Conservation (phyloP, 306 rosid species). For the Elaeagnus macrophylla region DNA sequence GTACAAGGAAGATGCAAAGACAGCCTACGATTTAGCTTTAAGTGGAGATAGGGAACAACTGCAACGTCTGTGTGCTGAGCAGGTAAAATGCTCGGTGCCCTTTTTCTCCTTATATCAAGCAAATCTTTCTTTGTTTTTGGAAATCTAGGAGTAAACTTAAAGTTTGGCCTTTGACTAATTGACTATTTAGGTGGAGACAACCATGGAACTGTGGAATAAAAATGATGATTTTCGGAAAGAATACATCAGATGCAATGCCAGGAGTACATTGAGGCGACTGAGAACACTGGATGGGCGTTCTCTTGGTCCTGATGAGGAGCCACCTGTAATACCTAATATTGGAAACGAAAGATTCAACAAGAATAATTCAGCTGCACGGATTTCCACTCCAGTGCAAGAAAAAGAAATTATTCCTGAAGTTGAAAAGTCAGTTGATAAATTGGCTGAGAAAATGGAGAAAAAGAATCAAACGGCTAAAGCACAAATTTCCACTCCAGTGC, state of each 20-base stretch:
- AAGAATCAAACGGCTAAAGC: constrained; percentile 22
- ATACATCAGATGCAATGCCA: constrained; percentile 58
- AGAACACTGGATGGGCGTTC: constrained; percentile 70
- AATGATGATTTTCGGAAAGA: constrained; percentile 62
- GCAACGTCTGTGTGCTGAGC: constrained; percentile 49
- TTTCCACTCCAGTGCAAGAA: constrained; percentile 36
- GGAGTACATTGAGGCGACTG: constrained; percentile 76
- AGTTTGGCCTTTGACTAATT: constrained; percentile 15
- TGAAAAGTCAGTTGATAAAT: constrained; percentile 25
- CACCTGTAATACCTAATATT: constrained; percentile 41
- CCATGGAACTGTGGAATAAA: constrained; percentile 55
- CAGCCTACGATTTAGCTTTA: constrained; percentile 36
- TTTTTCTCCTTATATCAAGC: neutral
- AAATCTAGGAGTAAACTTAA: neutral
- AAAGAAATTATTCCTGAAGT: constrained; percentile 25
- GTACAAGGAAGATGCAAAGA: constrained; percentile 40
- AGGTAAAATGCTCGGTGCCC: constrained; percentile 33
- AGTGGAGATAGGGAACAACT: constrained; percentile 49
- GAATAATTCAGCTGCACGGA: constrained; percentile 22
- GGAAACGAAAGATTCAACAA: constrained; percentile 29
- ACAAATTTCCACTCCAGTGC: constrained; percentile 29
- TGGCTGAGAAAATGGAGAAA: constrained; percentile 28
- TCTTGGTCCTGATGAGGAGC: constrained; percentile 76
- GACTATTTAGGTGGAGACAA: constrained; percentile 47
- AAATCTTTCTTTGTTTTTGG: neutral